Evolutionary conservation across 352 stramenopile species (phyloP), one percentile per base, ranked within the genome.

Genomic region (Pythium periplocum): DNA sequence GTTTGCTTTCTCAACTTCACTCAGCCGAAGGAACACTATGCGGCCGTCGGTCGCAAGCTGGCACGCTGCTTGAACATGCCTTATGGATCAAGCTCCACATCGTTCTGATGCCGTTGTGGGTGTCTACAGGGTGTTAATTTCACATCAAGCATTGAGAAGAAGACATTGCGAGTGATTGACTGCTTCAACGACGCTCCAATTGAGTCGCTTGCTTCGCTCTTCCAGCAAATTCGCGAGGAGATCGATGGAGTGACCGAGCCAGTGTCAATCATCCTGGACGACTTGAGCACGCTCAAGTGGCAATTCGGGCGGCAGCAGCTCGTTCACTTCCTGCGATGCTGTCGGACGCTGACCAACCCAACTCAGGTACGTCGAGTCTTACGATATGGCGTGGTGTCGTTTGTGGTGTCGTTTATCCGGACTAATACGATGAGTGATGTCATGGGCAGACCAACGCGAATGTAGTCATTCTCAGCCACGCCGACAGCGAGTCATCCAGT

Each of bases 21-120:
- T 50, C 71, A 85, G 11, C 71, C 66, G 1, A 68, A 66, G 10
- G 78, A 85, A 4, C 78, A 91, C 50, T 87, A 87, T 49, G 55
- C 62, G 6, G 70, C 75, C 3, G 72, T 91, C 6, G 78, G 70
- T 9, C 77, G 81, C 33, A 91, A 91, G 47, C 56, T 91, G 57
- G 81, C 88, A 51, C 36, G 68, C 55, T 26, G 12, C 7, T 48
- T 54, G 38, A 40, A 32, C 12, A 32, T 7, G 6, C 6, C 43
- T 48, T 6, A 17, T 17, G 6, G 6, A 32, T 10, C 10, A 17
- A 9, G 43, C 43, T 7, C 6, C 10, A 26, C 43, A n/a, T 48
- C 31, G n/a, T 26, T 26, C 11, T 10, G 34, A 30, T 46, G 31
- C 8, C n/a, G 12, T n/a, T 36, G 11, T 52, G 17, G 36, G 50